These are phyloP conservation scores for Chloris gayana DNA, from an alignment of 176 grass and related monocot species.

Conservation along the genomic window DNA sequence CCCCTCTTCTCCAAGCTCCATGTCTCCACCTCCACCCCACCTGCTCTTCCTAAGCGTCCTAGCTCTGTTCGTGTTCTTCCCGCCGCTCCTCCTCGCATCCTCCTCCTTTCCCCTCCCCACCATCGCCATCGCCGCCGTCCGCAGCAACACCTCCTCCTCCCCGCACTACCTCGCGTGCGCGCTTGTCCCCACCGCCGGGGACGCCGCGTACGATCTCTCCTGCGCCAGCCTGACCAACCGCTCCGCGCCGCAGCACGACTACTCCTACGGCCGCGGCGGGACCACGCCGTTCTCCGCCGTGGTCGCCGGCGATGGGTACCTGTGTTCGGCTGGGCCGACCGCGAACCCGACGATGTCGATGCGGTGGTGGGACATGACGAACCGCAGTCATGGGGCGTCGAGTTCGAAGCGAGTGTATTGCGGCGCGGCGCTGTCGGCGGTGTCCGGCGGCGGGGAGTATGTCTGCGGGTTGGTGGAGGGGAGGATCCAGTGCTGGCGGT, in stretches of 20 bases:
- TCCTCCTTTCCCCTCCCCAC: constrained; percentile 68
- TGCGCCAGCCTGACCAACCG: constrained; percentile 38
- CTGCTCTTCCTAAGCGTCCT: constrained; percentile 23
- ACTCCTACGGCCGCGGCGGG: constrained; percentile 39
- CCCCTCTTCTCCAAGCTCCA: constrained; percentile 44
- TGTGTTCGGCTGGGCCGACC: constrained; percentile 51
- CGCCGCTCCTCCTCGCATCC: constrained; percentile 18
- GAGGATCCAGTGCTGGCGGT: constrained; percentile 74
- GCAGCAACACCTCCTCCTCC: constrained; percentile 20
- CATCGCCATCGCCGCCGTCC: constrained; percentile 63
- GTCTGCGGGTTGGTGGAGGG: constrained; percentile 55
- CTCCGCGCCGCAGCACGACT: constrained; percentile 17
- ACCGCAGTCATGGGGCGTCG: background rate
- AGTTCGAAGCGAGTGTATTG: constrained; percentile 67
- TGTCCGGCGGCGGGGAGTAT: constrained; percentile 69
- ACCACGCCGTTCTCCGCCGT: constrained; percentile 52
- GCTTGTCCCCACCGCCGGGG: background rate
- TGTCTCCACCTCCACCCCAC: constrained; percentile 52
- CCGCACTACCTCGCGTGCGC: constrained; percentile 61
- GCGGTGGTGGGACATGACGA: constrained; percentile 76
- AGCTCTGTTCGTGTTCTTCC: constrained; percentile 1
- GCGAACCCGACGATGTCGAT: constrained; percentile 39
- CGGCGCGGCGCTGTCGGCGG: constrained; percentile 51
- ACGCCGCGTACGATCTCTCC: constrained; percentile 28
- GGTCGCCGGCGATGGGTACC: constrained; percentile 81